These are phyloP conservation scores for Lentinula detonsa DNA, from an alignment of 768 basidiomycete species.

Conservation along the genomic window DNA sequence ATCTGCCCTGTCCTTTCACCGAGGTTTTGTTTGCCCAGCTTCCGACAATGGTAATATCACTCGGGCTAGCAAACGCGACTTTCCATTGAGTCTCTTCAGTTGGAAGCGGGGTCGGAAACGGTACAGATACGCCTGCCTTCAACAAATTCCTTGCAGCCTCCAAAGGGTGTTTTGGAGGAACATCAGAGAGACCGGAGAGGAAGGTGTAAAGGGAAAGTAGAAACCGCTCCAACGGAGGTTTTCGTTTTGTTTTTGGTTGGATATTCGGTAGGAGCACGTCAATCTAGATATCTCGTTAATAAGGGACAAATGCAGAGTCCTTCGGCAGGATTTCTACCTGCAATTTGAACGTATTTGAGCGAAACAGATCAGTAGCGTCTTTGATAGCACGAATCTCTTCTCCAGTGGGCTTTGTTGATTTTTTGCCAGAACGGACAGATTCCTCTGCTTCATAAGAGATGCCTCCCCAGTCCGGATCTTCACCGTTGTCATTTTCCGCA, in stretches of 20 bases:
- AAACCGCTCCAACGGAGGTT: conserved; percentile 58
- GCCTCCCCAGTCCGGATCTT: conserved; percentile 13
- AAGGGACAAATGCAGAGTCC: neutral
- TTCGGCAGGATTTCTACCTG: conserved; percentile 44
- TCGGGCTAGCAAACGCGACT: conserved; percentile 73
- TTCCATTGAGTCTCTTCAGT: conserved; percentile 85
- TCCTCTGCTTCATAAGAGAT: conserved; percentile 8
- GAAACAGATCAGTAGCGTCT: conserved; percentile 68
- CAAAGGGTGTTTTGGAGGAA: conserved; percentile 59
- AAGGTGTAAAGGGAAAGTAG: conserved; percentile 63
- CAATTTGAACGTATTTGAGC: conserved; percentile 78
- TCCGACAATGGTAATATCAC: conserved; percentile 72
- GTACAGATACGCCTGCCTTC: conserved; percentile 53
- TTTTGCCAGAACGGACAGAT: conserved; percentile 10
- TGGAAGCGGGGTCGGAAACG: conserved; percentile 65
- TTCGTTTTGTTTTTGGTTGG: conserved; percentile 54
- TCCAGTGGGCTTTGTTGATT: conserved; percentile 49
- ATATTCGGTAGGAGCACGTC: conserved; percentile 76
- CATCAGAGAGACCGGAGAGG: conserved; percentile 51
- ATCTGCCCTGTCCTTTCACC: conserved; percentile 65
- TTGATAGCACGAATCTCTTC: conserved; percentile 67
- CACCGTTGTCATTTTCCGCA: neutral
- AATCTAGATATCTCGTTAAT: conserved; percentile 40
- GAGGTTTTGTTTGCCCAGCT: conserved; percentile 80
- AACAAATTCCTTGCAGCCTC: conserved; percentile 51